Evolutionary conservation across 495 filamentous ascomycete species (phyloP), one percentile per base, ranked within the genome.

Genomic region (Hypoxylon trugodes): DNA sequence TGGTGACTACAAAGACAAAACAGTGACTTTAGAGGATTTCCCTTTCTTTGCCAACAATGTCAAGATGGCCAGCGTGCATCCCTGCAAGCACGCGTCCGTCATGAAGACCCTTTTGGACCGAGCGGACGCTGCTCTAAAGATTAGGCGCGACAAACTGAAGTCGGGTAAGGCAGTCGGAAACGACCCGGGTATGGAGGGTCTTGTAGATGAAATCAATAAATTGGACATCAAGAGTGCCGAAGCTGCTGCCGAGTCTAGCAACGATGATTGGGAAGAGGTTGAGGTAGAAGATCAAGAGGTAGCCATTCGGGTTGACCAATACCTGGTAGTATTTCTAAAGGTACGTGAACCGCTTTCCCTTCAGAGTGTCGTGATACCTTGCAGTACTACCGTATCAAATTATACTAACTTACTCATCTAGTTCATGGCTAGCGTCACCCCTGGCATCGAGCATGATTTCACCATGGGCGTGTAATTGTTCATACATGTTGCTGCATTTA

Each of bases 1-100:
- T 24, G 94, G 96, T 68, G 96, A 99, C 82, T 99, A 99, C 82
- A 96, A 96, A 72, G 94, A 98, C 78, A 99, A 99, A 80, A 99
- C 95, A 6, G 95, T 99, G 58, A 99, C 96, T 12, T 86, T 98
- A 35, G 96, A 99, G 75, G 92, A 97, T 73, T 99, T 99, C 74
- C 92, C 92, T 19, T 96, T 93, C 81, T 93, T 91, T 69, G 88
- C 90, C 45, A 83, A 82, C 67, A 85, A 81, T 56, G 84, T 96
- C 65, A 96, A 96, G 80, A 99, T 96, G 88, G 96, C 95, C 24
- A 92, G 87, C 52, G 90, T 99, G 21, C 96, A 99, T 69, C 96
- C 96, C 4, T 88, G 85, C 81, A 91, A 90, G 64, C 96, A 99
- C 66, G 95, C 94, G 5, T 88, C 89, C 18, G 96, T 98, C 64